Percentiles rank a stretch among this genome's conserved stretches.
Conservation (phyloP, 305 asterid genomes). For the Fraxinus platypoda region DNA sequence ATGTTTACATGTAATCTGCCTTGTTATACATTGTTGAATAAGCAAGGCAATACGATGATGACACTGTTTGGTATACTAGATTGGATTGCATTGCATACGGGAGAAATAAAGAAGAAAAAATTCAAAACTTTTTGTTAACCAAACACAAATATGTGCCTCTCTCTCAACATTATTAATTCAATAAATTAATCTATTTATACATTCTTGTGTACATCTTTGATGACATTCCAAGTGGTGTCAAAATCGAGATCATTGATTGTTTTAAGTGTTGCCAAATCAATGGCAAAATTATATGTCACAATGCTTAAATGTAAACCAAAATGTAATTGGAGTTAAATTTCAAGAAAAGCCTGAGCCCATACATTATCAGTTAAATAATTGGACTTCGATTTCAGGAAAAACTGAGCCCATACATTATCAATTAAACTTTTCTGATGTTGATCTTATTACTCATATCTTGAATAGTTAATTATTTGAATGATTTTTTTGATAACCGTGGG, state of each 20-base stretch:
- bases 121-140: too few species aligned
- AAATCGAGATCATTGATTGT: too few species aligned
- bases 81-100: background rate
- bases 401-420: background rate
- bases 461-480: too few species aligned
- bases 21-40: background rate
- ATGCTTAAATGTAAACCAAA: slow-evolving; percentile 24
- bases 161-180: background rate
- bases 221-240: too few species aligned
- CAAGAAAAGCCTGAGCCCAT: background rate
- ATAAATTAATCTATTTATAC: too few species aligned
- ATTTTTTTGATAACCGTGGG: too few species aligned
- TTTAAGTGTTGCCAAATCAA: too few species aligned
- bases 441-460: background rate
- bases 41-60: background rate
- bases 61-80: background rate
- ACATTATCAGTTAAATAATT: slow-evolving; percentile 51
- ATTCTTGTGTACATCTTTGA: too few species aligned
- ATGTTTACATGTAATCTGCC: background rate
- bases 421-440: slow-evolving; percentile 44
- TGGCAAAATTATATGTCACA: too few species aligned
- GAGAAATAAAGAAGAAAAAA: background rate
- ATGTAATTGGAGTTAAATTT: slow-evolving; percentile 33
- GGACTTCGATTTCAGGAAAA: slow-evolving; percentile 18
- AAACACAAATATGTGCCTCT: background rate